A percentile compares a stretch with the other conserved stretches of the same genome.
Conservation (phyloP, 1,284 basidiomycete species). For the Hortiboletus rubellus region DNA sequence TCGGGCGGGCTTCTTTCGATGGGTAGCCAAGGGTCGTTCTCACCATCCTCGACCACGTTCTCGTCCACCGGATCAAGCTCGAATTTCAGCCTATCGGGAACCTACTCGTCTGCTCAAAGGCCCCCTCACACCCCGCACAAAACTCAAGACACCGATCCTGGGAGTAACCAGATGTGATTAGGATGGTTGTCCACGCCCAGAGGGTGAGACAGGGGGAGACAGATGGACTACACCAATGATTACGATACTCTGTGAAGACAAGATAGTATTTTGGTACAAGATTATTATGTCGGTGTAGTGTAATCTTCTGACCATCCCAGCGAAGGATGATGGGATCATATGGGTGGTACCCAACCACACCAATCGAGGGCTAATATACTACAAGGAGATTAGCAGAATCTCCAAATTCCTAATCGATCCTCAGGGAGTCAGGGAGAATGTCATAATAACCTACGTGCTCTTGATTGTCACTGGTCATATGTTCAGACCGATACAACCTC, state of each 20-base stretch:
- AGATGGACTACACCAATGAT: constrained; percentile 9
- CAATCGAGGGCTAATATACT: too few species aligned
- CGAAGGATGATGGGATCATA: neutral
- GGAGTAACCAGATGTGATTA: constrained; percentile 5
- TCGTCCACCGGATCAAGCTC: constrained; percentile 9
- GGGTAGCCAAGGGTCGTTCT: constrained; percentile 18
- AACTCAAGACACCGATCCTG: constrained; percentile 10
- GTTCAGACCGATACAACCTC: too few species aligned
- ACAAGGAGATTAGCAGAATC: too few species aligned
- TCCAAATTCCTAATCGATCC: too few species aligned
- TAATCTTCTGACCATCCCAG: neutral
- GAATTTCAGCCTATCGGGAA: constrained; percentile 16
- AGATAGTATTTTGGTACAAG: neutral
- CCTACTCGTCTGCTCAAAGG: constrained; percentile 20
- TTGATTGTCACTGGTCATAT: too few species aligned
- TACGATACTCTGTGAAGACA: constrained; percentile 6
- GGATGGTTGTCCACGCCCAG: constrained; percentile 12
- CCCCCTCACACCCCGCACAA: constrained; percentile 6
- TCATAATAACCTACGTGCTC: too few species aligned
- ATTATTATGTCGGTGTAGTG: neutral
- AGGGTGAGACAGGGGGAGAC: constrained; percentile 16
- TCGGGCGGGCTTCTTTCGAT: constrained; percentile 14
- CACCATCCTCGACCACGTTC: constrained; percentile 14
- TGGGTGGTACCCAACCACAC: too few species aligned
- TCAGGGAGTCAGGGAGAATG: too few species aligned